A percentile compares a stretch with the other conserved stretches of the same genome.
These are phyloP conservation scores for Pelargonium citronellum DNA, from an alignment of 441 rosid species.

Conservation along the genomic window DNA sequence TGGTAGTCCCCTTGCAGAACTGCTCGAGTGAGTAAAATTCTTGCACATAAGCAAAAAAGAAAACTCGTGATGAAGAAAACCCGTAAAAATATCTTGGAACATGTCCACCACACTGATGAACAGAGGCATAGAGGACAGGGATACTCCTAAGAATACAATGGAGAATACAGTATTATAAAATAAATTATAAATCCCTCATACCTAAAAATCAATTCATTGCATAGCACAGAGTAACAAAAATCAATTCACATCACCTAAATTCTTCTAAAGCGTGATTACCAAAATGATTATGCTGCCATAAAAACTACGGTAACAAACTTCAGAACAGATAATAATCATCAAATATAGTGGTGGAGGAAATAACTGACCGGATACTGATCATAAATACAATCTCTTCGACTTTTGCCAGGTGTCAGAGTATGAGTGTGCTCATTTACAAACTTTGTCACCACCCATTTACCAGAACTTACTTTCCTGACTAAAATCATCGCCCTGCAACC, in stretches of 20 bases:
- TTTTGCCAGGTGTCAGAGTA: conserved; percentile 72
- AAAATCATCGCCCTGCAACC: conserved; percentile 98
- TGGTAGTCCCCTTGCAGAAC: background rate
- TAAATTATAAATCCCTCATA: too few species aligned
- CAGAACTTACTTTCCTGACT: conserved; percentile 81
- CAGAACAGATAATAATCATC: background rate
- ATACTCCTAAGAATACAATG: too few species aligned
- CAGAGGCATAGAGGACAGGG: too few species aligned
- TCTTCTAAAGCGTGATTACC: background rate
- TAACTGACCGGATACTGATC: conserved; percentile 94
- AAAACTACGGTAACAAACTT: conserved; percentile 4
- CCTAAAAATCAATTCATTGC: too few species aligned
- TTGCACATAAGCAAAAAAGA: background rate
- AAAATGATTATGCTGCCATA: background rate
- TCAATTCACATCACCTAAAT: background rate
- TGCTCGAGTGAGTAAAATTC: background rate
- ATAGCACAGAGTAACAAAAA: background rate
- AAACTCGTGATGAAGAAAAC: too few species aligned
- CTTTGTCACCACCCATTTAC: conserved; percentile 89
- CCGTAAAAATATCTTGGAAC: too few species aligned
- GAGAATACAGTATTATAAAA: too few species aligned
- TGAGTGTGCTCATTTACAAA: conserved; percentile 91
- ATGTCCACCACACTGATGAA: too few species aligned
- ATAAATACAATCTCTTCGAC: conserved; percentile 81
- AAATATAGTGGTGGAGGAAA: conserved; percentile 13